These are phyloP conservation scores for Leccinum rimulosum DNA, from an alignment of 768 basidiomycete genomes.

Conservation along the genomic window DNA sequence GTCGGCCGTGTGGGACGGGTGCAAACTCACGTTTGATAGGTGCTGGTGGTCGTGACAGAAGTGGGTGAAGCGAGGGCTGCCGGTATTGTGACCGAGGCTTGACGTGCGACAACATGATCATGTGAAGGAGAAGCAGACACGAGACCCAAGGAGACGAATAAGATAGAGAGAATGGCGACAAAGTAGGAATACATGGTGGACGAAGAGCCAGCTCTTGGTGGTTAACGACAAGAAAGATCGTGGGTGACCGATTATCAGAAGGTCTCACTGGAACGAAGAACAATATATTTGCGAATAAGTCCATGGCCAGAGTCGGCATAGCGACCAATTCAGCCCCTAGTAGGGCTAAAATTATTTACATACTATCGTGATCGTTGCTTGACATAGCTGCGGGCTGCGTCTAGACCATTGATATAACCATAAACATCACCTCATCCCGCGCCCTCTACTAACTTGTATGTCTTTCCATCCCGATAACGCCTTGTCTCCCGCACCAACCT, in stretches of 20 bases:
- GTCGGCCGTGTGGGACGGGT: not conserved
- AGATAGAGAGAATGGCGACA: constrained; percentile 19
- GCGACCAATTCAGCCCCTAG: constrained; percentile 10
- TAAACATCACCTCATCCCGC: constrained; percentile 47
- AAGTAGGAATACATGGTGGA: constrained; percentile 26
- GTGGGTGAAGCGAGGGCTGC: constrained; percentile 31
- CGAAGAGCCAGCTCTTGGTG: constrained; percentile 40
- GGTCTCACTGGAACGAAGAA: constrained; percentile 8
- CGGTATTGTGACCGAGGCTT: constrained; percentile 20
- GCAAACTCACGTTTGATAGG: constrained; percentile 40
- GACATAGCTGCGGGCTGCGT: not conserved
- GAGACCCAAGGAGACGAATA: constrained; percentile 22
- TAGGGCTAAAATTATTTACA: not conserved
- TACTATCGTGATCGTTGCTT: not conserved
- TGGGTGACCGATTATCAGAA: not conserved
- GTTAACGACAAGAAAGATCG: not conserved
- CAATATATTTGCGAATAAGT: constrained; percentile 19
- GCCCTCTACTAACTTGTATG: constrained; percentile 84
- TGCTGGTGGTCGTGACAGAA: constrained; percentile 35
- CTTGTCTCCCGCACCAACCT: constrained; percentile 41
- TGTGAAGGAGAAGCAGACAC: constrained; percentile 28
- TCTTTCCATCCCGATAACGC: constrained; percentile 62
- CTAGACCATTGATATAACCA: not conserved
- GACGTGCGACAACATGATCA: constrained; percentile 13
- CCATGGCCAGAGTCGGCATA: constrained; percentile 25